A percentile compares a stretch with the other conserved stretches of the same genome.
Conservation (phyloP, 345 rosid species). For the Rhodamnia rubescens region DNA sequence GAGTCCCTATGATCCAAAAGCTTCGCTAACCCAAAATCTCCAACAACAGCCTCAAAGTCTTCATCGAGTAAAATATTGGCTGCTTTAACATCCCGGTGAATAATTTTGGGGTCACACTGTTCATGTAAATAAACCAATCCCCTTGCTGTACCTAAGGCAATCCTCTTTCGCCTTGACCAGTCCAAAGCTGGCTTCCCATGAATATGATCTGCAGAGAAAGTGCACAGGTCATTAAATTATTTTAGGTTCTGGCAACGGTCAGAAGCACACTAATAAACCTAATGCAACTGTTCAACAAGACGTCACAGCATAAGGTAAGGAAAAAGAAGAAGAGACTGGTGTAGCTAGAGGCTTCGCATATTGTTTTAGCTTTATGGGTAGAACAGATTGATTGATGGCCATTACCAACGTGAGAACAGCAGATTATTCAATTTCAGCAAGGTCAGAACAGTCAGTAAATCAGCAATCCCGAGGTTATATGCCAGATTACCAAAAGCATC, state of each 20-base stretch:
- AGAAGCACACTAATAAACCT: not conserved
- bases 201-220: constrained; percentile 36
- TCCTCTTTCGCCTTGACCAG: constrained; percentile 77
- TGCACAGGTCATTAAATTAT: not conserved
- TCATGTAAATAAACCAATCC: constrained; percentile 85
- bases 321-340: not conserved
- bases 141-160: constrained; percentile 86
- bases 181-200: constrained; percentile 66
- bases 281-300: not conserved
- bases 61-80: constrained; percentile 89
- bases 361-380: not conserved
- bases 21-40: constrained; percentile 96
- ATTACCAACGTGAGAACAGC: not conserved
- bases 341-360: not conserved
- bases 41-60: constrained; percentile 95
- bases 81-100: constrained; percentile 93
- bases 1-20: constrained; percentile 91
- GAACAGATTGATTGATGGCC: not conserved
- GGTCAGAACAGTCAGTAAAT: not conserved
- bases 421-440: not conserved
- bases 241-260: not conserved
- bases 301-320: not conserved
- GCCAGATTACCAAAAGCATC: not conserved
- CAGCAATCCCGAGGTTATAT: not conserved
- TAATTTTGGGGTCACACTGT: constrained; percentile 91